Conservation (phyloP, 192 early-diverging fungal species). For the Spizellomyces punctatus region DNA sequence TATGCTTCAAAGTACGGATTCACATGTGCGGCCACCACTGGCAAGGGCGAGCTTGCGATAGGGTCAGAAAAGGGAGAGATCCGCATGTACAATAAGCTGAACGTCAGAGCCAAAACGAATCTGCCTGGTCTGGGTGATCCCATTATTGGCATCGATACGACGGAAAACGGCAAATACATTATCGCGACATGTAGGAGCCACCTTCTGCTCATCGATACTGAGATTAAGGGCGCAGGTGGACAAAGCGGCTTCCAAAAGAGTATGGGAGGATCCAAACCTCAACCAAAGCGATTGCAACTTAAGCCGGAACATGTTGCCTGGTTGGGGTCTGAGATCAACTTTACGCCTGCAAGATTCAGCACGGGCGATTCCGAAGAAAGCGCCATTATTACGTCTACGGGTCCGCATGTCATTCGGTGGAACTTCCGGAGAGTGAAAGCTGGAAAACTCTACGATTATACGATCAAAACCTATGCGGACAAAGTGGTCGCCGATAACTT, state of each 20-base stretch:
- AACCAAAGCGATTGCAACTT: slow-evolving; percentile 75
- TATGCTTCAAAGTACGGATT: slow-evolving; percentile 72
- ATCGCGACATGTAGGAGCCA: slow-evolving; percentile 89
- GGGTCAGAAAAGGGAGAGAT: slow-evolving; percentile 87
- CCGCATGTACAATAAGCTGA: slow-evolving; percentile 77
- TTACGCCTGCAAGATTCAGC: slow-evolving; percentile 91
- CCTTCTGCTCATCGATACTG: slow-evolving; percentile 79
- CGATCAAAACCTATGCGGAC: slow-evolving; percentile 84
- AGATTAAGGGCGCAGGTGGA: slow-evolving; percentile 44
- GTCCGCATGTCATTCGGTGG: slow-evolving; percentile 91
- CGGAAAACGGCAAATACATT: slow-evolving; percentile 80
- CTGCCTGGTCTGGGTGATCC: slow-evolving; percentile 87
- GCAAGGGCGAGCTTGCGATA: slow-evolving; percentile 78
- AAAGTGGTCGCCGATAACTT: slow-evolving; percentile 91
- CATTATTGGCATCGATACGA: slow-evolving; percentile 88
- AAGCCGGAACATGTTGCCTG: slow-evolving; percentile 86
- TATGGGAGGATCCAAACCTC: slow-evolving; percentile 64
- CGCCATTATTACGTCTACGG: slow-evolving; percentile 87
- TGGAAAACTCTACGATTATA: slow-evolving; percentile 79
- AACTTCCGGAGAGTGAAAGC: slow-evolving; percentile 80
- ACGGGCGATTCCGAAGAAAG: slow-evolving; percentile 75
- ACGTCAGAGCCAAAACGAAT: slow-evolving; percentile 81
- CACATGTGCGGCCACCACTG: slow-evolving; percentile 72
- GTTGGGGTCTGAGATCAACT: slow-evolving; percentile 68
- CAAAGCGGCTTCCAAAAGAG: slow-evolving; percentile 63